Base-by-base conservation (phyloP, 345 rosid species). In the Laguncularia racemosa region DNA sequence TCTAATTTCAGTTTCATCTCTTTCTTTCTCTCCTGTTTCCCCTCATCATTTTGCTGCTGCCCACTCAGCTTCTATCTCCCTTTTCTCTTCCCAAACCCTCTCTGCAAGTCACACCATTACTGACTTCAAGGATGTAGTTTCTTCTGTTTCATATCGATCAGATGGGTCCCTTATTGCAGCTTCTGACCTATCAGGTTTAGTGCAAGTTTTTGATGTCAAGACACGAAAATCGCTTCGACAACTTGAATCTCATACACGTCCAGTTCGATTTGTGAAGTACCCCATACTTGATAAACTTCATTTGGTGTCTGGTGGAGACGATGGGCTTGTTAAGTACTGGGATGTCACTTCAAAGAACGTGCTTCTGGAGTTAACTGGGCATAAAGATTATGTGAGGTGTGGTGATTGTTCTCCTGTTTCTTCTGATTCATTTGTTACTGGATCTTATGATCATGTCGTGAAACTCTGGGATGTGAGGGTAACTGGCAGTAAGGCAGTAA, bases 381-480 rank as follows among this genome's bases (percentile, higher is more conserved):
- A 93, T 55, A 89, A 79, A 70, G 99, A 93, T 65, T 93, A 93
- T 50, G 97, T 89, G 7, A 76, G 97, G 19, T 86, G 96, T 46
- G 90, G 97, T 14, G 99, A 86, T 62, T 86, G 83, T 70, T 86
- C 96, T 15, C 99, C 97, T 7, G 76, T 78, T 14, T 72, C 68
- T 56, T 71, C 63, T 0, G 87, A 85, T 50, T 67, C 82, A 72
- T 93, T 93, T 43, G 68, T 80, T 11, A 86, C 97, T 0, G 99
- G 99, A 16, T 89, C 99, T 40, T 93, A 93, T 49, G 99, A 93
- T 66, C 99, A 93, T 38, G 81, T 86, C 0, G 89, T 89, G 48
- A 93, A 85, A 73, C 71, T 93, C 44, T 93, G 99, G 97, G 99
- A 93, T 66, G 81, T 79, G 26, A 87, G 96, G 68, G 89, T 71